phyloP scores from a whole-genome alignment of 108 stramenopile genomes.

The Skeletonema tropicum region DNA sequence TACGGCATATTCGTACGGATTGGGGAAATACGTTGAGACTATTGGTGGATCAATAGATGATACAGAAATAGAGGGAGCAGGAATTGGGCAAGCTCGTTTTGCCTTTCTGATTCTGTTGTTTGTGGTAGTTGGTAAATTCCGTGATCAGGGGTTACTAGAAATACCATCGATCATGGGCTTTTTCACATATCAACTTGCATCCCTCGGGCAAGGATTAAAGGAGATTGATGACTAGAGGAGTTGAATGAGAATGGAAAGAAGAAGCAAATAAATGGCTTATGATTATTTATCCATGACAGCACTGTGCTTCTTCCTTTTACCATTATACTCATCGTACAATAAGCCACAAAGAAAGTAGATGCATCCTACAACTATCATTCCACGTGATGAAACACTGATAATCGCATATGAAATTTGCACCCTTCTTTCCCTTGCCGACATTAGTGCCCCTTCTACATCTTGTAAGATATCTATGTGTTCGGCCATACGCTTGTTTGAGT shows the following conservation, averaged over 20 bases:
- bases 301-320: slow-evolving; percentile 11
- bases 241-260: background rate
- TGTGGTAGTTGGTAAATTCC: slow-evolving; percentile 79
- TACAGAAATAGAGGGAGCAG: slow-evolving; percentile 64
- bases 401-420: slow-evolving; percentile 28
- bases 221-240: slow-evolving; percentile 49
- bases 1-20: slow-evolving; percentile 79
- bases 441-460: slow-evolving; percentile 8
- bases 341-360: slow-evolving; percentile 30
- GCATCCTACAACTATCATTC: slow-evolving; percentile 22
- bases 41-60: slow-evolving; percentile 75
- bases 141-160: slow-evolving; percentile 64
- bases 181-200: slow-evolving; percentile 88
- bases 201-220: slow-evolving; percentile 69
- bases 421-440: slow-evolving; percentile 12
- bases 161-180: slow-evolving; percentile 82
- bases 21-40: slow-evolving; percentile 84
- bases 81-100: slow-evolving; percentile 84
- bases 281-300: background rate
- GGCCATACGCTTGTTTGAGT: slow-evolving; percentile 7
- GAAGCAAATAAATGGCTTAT: too few relatives aligned
- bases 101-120: slow-evolving; percentile 85
- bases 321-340: slow-evolving; percentile 14
- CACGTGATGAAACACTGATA: slow-evolving; percentile 28
- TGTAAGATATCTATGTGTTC: background rate